A percentile compares a stretch with the other conserved stretches of the same genome.
Conservation (phyloP, 352 stramenopile species). For the Phytophthora vignae region DNA sequence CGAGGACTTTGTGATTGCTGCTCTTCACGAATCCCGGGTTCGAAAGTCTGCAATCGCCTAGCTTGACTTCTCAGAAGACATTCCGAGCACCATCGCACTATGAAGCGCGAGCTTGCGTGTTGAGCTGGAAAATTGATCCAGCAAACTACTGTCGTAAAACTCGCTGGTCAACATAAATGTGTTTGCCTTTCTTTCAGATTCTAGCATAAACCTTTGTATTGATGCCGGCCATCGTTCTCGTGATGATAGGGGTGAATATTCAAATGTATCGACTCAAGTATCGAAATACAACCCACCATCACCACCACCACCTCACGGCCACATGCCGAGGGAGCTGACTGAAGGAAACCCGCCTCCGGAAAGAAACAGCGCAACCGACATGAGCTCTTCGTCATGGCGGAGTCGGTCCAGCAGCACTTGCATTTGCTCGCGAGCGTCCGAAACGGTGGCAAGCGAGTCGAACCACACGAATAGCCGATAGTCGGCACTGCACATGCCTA, state of each 20-base stretch:
- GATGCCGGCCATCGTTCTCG: neutral
- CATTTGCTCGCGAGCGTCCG: slow-evolving; percentile 59
- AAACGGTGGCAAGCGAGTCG: slow-evolving; percentile 51
- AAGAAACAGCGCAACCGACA: slow-evolving; percentile 52
- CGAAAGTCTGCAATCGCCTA: no score
- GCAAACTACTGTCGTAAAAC: neutral
- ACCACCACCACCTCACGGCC: slow-evolving; percentile 16
- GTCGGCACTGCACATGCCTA: slow-evolving; percentile 62
- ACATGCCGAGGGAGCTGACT: slow-evolving; percentile 36
- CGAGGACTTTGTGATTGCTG: no score
- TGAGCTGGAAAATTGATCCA: neutral
- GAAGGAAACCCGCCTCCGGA: slow-evolving; percentile 34
- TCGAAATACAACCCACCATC: neutral
- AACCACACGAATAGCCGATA: slow-evolving; percentile 68
- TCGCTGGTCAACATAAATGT: neutral
- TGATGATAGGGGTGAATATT: neutral
- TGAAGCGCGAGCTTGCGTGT: neutral
- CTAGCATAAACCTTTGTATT: neutral
- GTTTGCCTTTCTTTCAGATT: neutral
- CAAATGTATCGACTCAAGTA: neutral
- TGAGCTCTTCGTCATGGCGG: slow-evolving; percentile 59
- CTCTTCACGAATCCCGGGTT: no score
- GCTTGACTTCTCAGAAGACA: neutral
- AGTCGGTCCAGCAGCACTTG: slow-evolving; percentile 67
- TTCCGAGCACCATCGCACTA: neutral